Evolutionary conservation across 345 rosid species (phyloP).

Genomic region (Theobroma cacao): DNA sequence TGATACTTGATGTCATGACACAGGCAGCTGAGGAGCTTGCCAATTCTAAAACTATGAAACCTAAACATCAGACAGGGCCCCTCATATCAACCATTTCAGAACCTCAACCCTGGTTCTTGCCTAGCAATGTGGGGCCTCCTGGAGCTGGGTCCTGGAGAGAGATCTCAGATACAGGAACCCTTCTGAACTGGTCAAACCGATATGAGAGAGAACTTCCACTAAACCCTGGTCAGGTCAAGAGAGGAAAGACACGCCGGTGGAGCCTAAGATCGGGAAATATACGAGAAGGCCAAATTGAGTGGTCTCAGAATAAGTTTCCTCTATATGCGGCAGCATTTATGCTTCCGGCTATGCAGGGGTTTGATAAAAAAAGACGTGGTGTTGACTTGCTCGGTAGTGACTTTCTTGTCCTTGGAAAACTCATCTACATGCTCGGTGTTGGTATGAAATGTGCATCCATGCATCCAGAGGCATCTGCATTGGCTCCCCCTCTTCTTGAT

Average conservation of each 20-base stretch:
- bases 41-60: constrained; percentile 52
- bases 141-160: constrained; percentile 76
- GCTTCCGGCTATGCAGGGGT: constrained; percentile 98
- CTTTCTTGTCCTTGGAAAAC: constrained; percentile 90
- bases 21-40: constrained; percentile 95
- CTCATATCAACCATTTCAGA: constrained; percentile 71
- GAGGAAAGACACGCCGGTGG: constrained; percentile 89
- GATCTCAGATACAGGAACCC: constrained; percentile 57
- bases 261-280: constrained; percentile 47
- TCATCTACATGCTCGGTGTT: constrained; percentile 87
- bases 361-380: constrained; percentile 92
- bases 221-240: constrained; percentile 51
- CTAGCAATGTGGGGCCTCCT: constrained; percentile 63
- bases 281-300: constrained; percentile 44
- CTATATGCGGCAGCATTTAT: constrained; percentile 88
- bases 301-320: constrained; percentile 80
- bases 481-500: constrained; percentile 79
- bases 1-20: constrained; percentile 94
- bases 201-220: constrained; percentile 87
- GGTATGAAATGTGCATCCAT: constrained; percentile 82
- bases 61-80: constrained; percentile 43
- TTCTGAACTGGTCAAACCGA: constrained; percentile 68
- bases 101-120: constrained; percentile 92
- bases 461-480: constrained; percentile 93
- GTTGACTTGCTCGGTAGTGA: constrained; percentile 95